Evolutionary conservation across 2,329 filamentous ascomycete species (phyloP).

Genomic region (Chrysoporthe cubensis): DNA sequence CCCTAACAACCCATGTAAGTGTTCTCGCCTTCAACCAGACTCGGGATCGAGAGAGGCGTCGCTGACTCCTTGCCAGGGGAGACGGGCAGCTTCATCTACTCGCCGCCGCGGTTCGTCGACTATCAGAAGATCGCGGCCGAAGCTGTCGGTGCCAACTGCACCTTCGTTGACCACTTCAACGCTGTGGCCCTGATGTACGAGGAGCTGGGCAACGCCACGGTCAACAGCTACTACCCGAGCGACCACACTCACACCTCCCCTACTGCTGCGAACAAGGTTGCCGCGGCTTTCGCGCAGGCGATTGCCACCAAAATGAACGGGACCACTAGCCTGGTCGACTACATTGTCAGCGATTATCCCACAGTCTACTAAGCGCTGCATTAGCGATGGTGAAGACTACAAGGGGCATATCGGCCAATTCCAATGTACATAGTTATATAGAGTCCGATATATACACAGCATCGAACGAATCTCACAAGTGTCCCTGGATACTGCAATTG

Average conservation of each 20-base stretch:
- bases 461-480: not conserved
- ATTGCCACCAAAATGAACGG: conserved; percentile 34
- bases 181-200: conserved; percentile 57
- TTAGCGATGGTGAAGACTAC: not conserved
- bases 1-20: conserved; percentile 56
- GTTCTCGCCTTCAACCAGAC: not conserved
- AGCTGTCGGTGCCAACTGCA: conserved; percentile 47
- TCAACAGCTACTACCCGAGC: conserved; percentile 55
- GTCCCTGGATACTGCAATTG: not conserved
- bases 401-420: not conserved
- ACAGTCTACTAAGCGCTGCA: conserved; percentile 30
- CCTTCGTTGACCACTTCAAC: conserved; percentile 62
- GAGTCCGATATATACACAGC: not conserved
- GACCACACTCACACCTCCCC: conserved; percentile 67
- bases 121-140: conserved; percentile 48
- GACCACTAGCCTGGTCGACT: conserved; percentile 35
- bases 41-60: too few relatives aligned
- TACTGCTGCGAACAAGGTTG: conserved; percentile 56
- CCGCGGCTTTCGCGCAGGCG: conserved; percentile 61
- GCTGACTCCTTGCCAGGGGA: conserved; percentile 50
- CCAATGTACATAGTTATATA: not conserved
- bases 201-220: conserved; percentile 48
- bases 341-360: conserved; percentile 32
- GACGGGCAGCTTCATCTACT: conserved; percentile 51
- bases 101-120: conserved; percentile 57